Conservation (phyloP, 2,329 filamentous ascomycete genomes). For the Epichloe brachyelytri region DNA sequence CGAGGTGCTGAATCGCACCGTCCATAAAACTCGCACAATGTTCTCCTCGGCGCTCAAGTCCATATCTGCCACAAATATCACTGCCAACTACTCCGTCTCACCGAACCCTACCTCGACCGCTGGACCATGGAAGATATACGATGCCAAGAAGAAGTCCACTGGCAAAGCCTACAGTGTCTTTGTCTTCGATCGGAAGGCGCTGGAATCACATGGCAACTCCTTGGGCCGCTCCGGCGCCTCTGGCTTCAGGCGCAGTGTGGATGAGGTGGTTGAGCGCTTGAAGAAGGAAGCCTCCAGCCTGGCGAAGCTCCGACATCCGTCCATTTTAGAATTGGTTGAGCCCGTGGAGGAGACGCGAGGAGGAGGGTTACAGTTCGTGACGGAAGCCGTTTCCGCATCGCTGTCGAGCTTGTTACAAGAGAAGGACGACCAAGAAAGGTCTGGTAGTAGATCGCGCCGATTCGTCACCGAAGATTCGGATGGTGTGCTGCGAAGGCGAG, state of each 20-base stretch:
- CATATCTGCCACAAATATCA: conserved; percentile 81
- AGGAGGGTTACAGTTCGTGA: conserved; percentile 90
- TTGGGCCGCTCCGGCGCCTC: conserved; percentile 36
- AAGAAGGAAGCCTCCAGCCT: conserved; percentile 86
- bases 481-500: conserved; percentile 57
- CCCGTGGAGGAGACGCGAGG: conserved; percentile 88
- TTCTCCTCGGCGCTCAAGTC: conserved; percentile 91
- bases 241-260: conserved; percentile 65
- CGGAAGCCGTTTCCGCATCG: conserved; percentile 83
- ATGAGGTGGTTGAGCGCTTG: conserved; percentile 81
- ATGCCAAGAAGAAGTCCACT: conserved; percentile 92
- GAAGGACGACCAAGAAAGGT: conserved; percentile 75
- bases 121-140: conserved; percentile 94
- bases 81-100: conserved; percentile 77
- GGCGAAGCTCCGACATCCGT: conserved; percentile 79
- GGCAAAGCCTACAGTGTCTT: conserved; percentile 85
- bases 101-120: conserved; percentile 63
- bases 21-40: conserved; percentile 40
- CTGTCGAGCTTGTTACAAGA: conserved; percentile 69
- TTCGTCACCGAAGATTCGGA: conserved; percentile 72
- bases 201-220: conserved; percentile 46
- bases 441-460: conserved; percentile 59
- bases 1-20: conserved; percentile 8
- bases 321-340: conserved; percentile 82
- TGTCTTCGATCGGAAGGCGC: conserved; percentile 78